Conservation (phyloP, 1,284 basidiomycete species). For the Tremellales sp. region DNA sequence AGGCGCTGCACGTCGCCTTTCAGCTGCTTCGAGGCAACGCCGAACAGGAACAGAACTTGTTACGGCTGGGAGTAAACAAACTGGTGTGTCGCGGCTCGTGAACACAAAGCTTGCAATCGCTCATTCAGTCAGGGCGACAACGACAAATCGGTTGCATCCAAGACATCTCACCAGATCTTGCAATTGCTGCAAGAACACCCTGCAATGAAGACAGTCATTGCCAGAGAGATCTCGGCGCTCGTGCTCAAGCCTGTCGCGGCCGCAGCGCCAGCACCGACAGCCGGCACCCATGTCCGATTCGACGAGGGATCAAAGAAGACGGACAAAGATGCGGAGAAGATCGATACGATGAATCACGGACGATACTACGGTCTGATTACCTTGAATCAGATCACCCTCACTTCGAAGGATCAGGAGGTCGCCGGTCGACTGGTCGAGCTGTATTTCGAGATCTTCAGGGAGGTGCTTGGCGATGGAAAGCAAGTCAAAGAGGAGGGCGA, state of each 20-base stretch:
- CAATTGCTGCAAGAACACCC: slow-evolving; percentile 88
- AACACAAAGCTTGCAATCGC: background rate
- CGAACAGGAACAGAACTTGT: slow-evolving; percentile 95
- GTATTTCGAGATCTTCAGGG: slow-evolving; percentile 94
- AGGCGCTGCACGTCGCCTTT: slow-evolving; percentile 68
- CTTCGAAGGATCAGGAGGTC: slow-evolving; percentile 66
- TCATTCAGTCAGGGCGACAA: slow-evolving; percentile 69
- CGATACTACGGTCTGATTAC: slow-evolving; percentile 90
- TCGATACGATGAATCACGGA: slow-evolving; percentile 60
- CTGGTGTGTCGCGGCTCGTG: slow-evolving; percentile 56
- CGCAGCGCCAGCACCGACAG: slow-evolving; percentile 49
- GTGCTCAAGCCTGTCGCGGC: slow-evolving; percentile 61
- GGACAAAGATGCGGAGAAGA: slow-evolving; percentile 32
- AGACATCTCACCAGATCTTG: slow-evolving; percentile 83
- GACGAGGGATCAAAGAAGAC: slow-evolving; percentile 46
- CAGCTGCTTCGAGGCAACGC: slow-evolving; percentile 82
- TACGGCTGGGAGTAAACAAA: slow-evolving; percentile 91
- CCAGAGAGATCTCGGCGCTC: slow-evolving; percentile 78
- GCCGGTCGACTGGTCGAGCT: slow-evolving; percentile 81
- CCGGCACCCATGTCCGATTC: slow-evolving; percentile 45
- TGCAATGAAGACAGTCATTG: slow-evolving; percentile 86
- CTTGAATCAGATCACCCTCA: slow-evolving; percentile 87
- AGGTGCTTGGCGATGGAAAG: slow-evolving; percentile 63
- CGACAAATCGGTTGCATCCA: slow-evolving; percentile 82
- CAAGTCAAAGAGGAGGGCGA: slow-evolving; percentile 38